A percentile compares a stretch with the other conserved stretches of the same genome.
phyloP scores from a whole-genome alignment of 192 early-diverging fungal genomes.

The Entomortierella parvispora region DNA sequence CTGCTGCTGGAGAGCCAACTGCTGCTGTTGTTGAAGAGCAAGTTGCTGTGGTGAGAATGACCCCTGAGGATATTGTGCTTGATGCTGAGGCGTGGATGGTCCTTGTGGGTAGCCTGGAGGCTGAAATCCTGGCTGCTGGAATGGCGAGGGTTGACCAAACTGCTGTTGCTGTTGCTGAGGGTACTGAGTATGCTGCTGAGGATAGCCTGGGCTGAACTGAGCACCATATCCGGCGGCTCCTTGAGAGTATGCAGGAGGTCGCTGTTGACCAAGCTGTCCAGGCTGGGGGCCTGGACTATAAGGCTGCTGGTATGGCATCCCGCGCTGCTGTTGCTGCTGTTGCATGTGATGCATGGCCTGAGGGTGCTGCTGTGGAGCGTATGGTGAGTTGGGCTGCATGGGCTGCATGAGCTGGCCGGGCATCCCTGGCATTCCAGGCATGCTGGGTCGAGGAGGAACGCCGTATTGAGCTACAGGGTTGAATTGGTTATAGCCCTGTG shows the following conservation, averaged over 20 bases:
- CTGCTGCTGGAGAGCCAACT: constrained; percentile 17
- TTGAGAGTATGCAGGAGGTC: constrained; percentile 26
- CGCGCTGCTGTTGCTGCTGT: constrained; percentile 40
- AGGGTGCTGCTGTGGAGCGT: constrained; percentile 26
- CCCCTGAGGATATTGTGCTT: constrained; percentile 11
- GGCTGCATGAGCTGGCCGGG: constrained; percentile 20
- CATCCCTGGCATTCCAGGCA: constrained; percentile 11
- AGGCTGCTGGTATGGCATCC: constrained; percentile 23
- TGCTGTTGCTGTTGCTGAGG: constrained; percentile 27
- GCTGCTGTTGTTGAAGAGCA: constrained; percentile 32
- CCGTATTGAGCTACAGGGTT: constrained; percentile 26
- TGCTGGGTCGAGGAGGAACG: neutral
- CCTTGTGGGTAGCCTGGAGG: constrained; percentile 38
- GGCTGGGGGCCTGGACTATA: constrained; percentile 30
- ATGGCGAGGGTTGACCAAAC: constrained; percentile 25
- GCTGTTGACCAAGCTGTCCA: constrained; percentile 23
- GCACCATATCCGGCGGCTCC: constrained; percentile 8
- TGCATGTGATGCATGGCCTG: constrained; percentile 33
- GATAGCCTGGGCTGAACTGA: constrained; percentile 10
- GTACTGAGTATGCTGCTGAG: constrained; percentile 27
- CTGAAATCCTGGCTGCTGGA: constrained; percentile 27
- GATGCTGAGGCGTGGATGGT: neutral
- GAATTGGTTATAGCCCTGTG: constrained; percentile 29
- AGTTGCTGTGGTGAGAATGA: constrained; percentile 21
- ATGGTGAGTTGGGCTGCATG: constrained; percentile 23